These are phyloP conservation scores for Alternaria rosae DNA, from an alignment of 2,329 filamentous ascomycete species.

Conservation along the genomic window DNA sequence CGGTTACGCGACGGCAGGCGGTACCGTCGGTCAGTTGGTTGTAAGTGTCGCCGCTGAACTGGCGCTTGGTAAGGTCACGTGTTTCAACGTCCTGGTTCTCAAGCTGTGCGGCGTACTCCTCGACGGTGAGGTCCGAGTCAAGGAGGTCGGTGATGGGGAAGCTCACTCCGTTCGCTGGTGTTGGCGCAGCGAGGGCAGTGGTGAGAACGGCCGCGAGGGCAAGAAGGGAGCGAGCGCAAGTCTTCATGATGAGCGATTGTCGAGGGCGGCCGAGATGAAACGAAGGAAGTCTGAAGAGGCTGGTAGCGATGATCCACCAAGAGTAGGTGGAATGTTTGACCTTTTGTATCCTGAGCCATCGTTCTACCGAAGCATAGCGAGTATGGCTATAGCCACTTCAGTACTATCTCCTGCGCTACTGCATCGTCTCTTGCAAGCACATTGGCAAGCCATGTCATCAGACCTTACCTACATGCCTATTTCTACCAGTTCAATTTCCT, in stretches of 20 bases:
- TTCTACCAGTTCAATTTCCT: slow-evolving; percentile 10
- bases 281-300: background rate
- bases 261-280: background rate
- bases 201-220: slow-evolving; percentile 25
- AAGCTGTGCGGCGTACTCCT: slow-evolving; percentile 34
- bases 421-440: slow-evolving; percentile 1
- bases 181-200: slow-evolving; percentile 24
- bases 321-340: background rate
- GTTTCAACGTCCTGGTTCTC: slow-evolving; percentile 18
- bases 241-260: slow-evolving; percentile 27
- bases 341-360: slow-evolving; percentile 11
- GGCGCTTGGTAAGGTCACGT: slow-evolving; percentile 25
- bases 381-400: background rate
- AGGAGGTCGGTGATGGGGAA: slow-evolving; percentile 39
- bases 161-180: slow-evolving; percentile 25
- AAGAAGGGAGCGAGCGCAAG: slow-evolving; percentile 23
- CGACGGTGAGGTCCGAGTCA: slow-evolving; percentile 31
- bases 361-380: background rate
- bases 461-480: background rate
- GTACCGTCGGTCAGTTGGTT: slow-evolving; percentile 43
- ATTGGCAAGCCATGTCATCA: slow-evolving; percentile 7
- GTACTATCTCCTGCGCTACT: slow-evolving; percentile 1
- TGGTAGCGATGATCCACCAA: background rate
- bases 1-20: slow-evolving; percentile 56
- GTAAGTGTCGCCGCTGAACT: slow-evolving; percentile 34